Conservation (phyloP, 1,284 basidiomycete genomes). For the Paramarasmius palmivorus region DNA sequence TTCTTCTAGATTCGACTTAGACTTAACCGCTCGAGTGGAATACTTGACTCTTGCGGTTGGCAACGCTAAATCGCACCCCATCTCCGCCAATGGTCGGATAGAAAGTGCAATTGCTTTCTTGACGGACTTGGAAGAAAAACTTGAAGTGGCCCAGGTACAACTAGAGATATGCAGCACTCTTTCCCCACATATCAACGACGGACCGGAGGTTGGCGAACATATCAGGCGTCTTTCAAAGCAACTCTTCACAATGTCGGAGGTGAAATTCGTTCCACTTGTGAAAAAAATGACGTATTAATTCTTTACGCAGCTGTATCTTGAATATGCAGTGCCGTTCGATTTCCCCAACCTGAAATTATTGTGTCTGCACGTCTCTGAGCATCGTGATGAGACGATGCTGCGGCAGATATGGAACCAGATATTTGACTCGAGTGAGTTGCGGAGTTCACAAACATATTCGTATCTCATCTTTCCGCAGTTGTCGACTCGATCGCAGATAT, state of each 20-base stretch:
- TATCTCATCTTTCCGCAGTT: conserved; percentile 31
- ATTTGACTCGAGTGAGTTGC: conserved; percentile 69
- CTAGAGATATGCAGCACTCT: conserved; percentile 80
- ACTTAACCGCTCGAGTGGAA: conserved; percentile 77
- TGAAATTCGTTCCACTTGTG: conserved; percentile 28
- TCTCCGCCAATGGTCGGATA: conserved; percentile 71
- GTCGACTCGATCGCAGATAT: conserved; percentile 50
- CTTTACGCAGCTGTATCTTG: conserved; percentile 74
- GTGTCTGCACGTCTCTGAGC: conserved; percentile 92
- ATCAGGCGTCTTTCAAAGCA: conserved; percentile 56
- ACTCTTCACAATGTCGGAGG: conserved; percentile 72
- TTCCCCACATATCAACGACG: conserved; percentile 59
- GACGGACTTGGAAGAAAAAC: conserved; percentile 91
- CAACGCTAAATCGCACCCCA: conserved; percentile 93
- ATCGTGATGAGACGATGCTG: conserved; percentile 82
- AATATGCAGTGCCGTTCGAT: conserved; percentile 87
- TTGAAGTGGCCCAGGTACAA: conserved; percentile 97
- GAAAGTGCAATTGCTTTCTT: conserved; percentile 91
- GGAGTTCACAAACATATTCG: neutral
- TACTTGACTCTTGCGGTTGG: conserved; percentile 92
- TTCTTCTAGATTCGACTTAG: conserved; percentile 59
- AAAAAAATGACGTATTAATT: neutral
- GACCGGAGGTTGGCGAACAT: conserved; percentile 53
- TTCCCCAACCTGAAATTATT: conserved; percentile 85
- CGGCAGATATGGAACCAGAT: conserved; percentile 89